Conservation (phyloP, 2,329 filamentous ascomycete species). For the Aspergillus pseudotamarii region DNA sequence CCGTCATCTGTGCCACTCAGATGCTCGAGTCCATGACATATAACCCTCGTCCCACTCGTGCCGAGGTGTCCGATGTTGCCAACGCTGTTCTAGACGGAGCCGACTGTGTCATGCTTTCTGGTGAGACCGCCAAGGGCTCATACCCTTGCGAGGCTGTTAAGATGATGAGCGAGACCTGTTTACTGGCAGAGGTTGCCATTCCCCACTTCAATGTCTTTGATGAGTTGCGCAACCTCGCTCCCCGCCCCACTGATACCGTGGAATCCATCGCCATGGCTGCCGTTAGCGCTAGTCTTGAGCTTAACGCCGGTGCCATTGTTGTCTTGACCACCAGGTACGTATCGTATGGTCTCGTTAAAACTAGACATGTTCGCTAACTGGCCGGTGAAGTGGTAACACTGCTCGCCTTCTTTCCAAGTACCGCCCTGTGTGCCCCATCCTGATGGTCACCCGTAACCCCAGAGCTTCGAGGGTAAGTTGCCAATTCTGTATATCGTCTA, state of each 20-base stretch:
- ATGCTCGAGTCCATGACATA: constrained; percentile 99
- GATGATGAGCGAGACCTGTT: constrained; percentile 98
- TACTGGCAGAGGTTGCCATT: constrained; percentile 95
- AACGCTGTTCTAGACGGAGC: constrained; percentile 97
- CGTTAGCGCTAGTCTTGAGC: constrained; percentile 90
- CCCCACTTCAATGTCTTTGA: constrained; percentile 97
- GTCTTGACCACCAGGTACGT: constrained; percentile 84
- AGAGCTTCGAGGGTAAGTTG: constrained; percentile 71
- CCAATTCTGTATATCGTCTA: neutral
- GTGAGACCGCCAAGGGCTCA: constrained; percentile 96
- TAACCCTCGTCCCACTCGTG: constrained; percentile 96
- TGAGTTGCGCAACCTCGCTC: constrained; percentile 82
- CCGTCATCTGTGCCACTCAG: constrained; percentile 97
- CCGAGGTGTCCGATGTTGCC: constrained; percentile 97
- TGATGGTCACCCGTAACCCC: constrained; percentile 93
- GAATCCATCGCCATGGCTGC: constrained; percentile 98
- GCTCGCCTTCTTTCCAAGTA: constrained; percentile 97
- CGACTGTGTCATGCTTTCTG: constrained; percentile 99
- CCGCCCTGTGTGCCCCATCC: constrained; percentile 96
- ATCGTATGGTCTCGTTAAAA: neutral
- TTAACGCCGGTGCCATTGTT: constrained; percentile 94
- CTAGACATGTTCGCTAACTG: constrained; percentile 24
- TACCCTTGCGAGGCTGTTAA: constrained; percentile 90
- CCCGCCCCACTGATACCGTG: constrained; percentile 80
- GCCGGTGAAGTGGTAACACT: constrained; percentile 72